Evolutionary conservation across 2,329 filamentous ascomycete genomes (phyloP), one percentile per base, ranked within the genome.

Genomic region (Hypoxylon sp.): DNA sequence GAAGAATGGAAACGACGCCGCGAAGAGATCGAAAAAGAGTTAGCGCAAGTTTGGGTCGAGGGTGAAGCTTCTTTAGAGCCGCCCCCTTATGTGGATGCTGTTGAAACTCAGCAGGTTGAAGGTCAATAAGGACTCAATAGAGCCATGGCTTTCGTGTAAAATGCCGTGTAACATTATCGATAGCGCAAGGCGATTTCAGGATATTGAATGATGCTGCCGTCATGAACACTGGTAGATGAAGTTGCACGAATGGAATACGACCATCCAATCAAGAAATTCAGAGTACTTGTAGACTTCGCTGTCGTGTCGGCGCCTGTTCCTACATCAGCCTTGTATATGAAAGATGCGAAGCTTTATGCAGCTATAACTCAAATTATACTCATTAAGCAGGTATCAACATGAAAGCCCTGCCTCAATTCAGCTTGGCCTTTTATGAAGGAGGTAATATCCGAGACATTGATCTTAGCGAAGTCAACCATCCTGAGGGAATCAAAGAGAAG

Each of bases 1-100:
- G 91, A 95, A 56, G 85, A 89, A 72, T 96, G 93, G 93, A 93
- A 95, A 82, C 80, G 81, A 69, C 85, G 96, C 52, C 87, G 89
- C 33, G 85, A 88, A 52, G 91, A 93, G 77, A 96, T 99, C 73
- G 93, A 98, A 73, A 80, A 80, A 44, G 95, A 99, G 80, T 81
- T 99, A 62, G 88, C 83, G 24, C 81, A 84, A 69, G 86, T 89
- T 38, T 88, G 86, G 86, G 84, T 85, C 2, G 84, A 86, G 44
- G 84, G 80, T 22, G 84, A 84, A 30, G 75, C 77, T 30, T 68
- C 75, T 20, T 73, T 86, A 45, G 79, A 79, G 14, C 81, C 83
- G n/a, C 84, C 85, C 14, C 76, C 80, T 18, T 86, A 84, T 62
- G 73, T 75, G 4, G 76, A 74, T 48, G 33, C 54, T 30, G 51